Evolutionary conservation across 2,329 filamentous ascomycete genomes (phyloP), one percentile per base, ranked within the genome.

Genomic region (Nothomitra cinnamomea): DNA sequence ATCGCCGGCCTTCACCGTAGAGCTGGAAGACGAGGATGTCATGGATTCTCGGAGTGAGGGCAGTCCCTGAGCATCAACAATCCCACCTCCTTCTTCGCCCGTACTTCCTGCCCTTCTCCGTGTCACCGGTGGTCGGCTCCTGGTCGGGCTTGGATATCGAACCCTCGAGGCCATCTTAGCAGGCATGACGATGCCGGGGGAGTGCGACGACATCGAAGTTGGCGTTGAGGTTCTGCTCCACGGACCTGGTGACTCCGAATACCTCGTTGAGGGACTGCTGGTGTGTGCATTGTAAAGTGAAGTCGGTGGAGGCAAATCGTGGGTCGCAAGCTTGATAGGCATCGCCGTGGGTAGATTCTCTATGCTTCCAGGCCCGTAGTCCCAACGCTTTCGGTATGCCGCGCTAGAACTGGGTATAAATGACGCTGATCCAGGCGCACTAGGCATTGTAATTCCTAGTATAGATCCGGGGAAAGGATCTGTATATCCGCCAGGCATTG

Each of bases 201-300:
- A 74, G 55, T 70, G 69, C 12, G 72, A 74, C 10, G 70, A 73
- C 55, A 72, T 60, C 2, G 72, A 72, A 13, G 70, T 72, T 1
- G 72, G 72, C 3, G 72, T 74, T 4, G 71, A 73, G 4, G 64
- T 69, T 53, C 70, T 64, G 56, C 63, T 64, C 58, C 69, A 72
- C 54, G 69, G 64, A 5, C 69, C 68, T 0, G 70, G 69, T 10
- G 70, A 72, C 32, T 67, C 67, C 7, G 70, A 70, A 52, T 70
- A 70, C 52, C 67, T 64, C 35, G 69, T 72, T 2, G 70, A 72
- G 21, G 70, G 69, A 22, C 66, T 71, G 56, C 67, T 69, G 6
- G 67, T 62, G 36, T 58, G 55, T 8, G 68, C 66, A 1, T 43
- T 54, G 49, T 49, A 65, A 12, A 64, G 60, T 0, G 69, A 64